Evolutionary conservation across 345 rosid genomes (phyloP).

Genomic region (Sonneratia alba): DNA sequence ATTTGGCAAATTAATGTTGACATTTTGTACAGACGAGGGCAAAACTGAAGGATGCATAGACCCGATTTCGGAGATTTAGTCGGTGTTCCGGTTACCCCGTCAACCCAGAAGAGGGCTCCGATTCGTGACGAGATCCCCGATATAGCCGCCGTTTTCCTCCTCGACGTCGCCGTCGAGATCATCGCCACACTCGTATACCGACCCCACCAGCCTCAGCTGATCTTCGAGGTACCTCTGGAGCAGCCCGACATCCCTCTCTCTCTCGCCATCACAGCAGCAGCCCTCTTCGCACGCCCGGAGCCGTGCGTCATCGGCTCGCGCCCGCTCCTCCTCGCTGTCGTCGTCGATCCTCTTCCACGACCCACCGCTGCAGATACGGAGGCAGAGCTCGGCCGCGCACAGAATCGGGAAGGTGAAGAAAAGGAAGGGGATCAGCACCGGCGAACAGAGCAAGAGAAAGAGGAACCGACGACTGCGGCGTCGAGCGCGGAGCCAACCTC

Average conservation of each 20-base stretch:
- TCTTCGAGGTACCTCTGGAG: constrained; percentile 61
- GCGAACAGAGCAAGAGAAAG: constrained; percentile 44
- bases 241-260: constrained; percentile 26
- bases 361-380: constrained; percentile 22
- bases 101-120: constrained; percentile 39
- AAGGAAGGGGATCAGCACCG: constrained; percentile 49
- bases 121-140: constrained; percentile 8
- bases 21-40: too few relatives aligned
- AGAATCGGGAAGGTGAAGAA: constrained; percentile 43
- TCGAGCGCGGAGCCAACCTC: constrained; percentile 32
- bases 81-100: neutral
- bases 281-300: constrained; percentile 52
- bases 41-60: too few relatives aligned
- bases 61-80: too few relatives aligned
- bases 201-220: constrained; percentile 44
- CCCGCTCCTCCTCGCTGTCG: neutral
- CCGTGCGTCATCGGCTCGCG: constrained; percentile 18
- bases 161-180: constrained; percentile 8
- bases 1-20: too few relatives aligned
- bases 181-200: constrained; percentile 42
- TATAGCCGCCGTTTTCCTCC: constrained; percentile 7
- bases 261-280: constrained; percentile 16
- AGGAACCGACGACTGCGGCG: constrained; percentile 39
- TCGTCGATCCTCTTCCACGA: constrained; percentile 7
- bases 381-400: constrained; percentile 36